phyloP scores from a whole-genome alignment of 108 stramenopile genomes.

The Cyclotella choctawhatcheeana region DNA sequence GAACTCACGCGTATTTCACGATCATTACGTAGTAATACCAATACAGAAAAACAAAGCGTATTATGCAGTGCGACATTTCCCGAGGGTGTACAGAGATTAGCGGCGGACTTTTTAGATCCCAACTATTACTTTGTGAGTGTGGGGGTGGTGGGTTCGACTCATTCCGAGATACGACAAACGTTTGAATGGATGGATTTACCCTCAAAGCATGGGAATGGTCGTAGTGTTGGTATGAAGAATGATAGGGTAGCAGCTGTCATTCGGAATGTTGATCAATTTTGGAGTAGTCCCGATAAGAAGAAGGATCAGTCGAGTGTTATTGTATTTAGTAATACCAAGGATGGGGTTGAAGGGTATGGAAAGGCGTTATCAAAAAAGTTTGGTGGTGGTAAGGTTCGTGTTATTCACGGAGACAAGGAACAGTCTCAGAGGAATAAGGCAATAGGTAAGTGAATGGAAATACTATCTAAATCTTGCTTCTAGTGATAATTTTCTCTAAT shows the following conservation, averaged over 20 bases:
- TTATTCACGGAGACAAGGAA: conserved; percentile 81
- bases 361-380: conserved; percentile 24
- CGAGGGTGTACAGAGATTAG: conserved; percentile 61
- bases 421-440: conserved; percentile 75
- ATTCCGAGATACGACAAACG: conserved; percentile 14
- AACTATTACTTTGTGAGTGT: conserved; percentile 42
- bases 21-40: background rate
- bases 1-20: conserved; percentile 55
- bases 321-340: conserved; percentile 54
- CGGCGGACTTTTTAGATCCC: conserved; percentile 54
- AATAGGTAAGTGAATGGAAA: background rate
- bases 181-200: background rate
- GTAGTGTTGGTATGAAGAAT: conserved; percentile 57
- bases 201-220: conserved; percentile 4
- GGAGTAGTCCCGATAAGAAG: conserved; percentile 75
- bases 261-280: background rate
- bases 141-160: conserved; percentile 49
- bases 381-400: conserved; percentile 5
- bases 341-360: conserved; percentile 47
- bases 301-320: conserved; percentile 65
- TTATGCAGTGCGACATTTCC: conserved; percentile 84
- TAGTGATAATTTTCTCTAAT: conserved; percentile 60
- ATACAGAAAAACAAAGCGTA: conserved; percentile 61
- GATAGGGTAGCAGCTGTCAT: conserved; percentile 36
- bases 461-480: background rate